A percentile compares a stretch with the other conserved stretches of the same genome.
These are phyloP conservation scores for Teunomyces cretensis DNA, from an alignment of 805 yeast species.

Conservation along the genomic window DNA sequence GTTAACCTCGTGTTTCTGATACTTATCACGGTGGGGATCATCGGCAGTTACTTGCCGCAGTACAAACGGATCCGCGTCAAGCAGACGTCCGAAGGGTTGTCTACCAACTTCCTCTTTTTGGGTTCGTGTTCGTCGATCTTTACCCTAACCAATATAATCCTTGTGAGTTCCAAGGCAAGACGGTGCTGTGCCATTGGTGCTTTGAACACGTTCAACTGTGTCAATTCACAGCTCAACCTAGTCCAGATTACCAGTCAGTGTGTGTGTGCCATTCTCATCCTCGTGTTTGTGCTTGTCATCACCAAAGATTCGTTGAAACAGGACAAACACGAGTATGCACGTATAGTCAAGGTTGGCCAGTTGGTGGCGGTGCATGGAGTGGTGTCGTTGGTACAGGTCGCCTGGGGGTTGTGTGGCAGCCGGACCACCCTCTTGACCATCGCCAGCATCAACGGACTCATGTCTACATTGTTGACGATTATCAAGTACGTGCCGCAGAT, in stretches of 20 bases:
- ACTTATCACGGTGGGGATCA: conserved; percentile 63
- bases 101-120: conserved; percentile 67
- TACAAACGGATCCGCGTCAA: conserved; percentile 57
- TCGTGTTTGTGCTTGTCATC: conserved; percentile 51
- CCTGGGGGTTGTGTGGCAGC: conserved; percentile 29
- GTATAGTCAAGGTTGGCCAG: conserved; percentile 41
- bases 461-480: conserved; percentile 62
- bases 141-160: conserved; percentile 63
- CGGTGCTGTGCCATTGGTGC: conserved; percentile 54
- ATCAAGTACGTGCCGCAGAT: conserved; percentile 82
- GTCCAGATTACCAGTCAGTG: conserved; percentile 67
- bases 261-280: conserved; percentile 54
- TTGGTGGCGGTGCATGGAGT: conserved; percentile 38
- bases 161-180: conserved; percentile 61
- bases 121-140: conserved; percentile 71
- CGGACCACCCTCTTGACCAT: conserved; percentile 28
- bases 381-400: conserved; percentile 32
- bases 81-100: conserved; percentile 72
- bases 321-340: conserved; percentile 43
- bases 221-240: conserved; percentile 64
- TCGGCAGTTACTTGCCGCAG: conserved; percentile 74
- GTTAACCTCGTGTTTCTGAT: conserved; percentile 51
- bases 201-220: conserved; percentile 55
- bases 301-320: conserved; percentile 49
- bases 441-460: conserved; percentile 63